These are phyloP conservation scores for Aspergillus quadrilineatus DNA, from an alignment of 2,329 filamentous ascomycete species.

Conservation along the genomic window DNA sequence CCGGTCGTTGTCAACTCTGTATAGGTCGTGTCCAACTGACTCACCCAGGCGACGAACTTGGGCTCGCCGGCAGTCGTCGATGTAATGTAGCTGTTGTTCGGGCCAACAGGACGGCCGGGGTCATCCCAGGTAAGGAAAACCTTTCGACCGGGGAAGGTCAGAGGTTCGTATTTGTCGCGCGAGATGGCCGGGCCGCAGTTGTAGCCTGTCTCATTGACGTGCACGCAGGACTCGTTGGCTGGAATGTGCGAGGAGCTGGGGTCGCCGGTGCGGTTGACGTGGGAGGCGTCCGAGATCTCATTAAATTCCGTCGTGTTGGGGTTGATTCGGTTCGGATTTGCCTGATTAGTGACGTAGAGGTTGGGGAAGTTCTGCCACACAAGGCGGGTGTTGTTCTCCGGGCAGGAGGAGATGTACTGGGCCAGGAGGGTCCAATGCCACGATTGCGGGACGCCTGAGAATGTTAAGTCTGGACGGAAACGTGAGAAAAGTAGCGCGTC, in stretches of 20 bases:
- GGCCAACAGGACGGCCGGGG: slow-evolving; percentile 67
- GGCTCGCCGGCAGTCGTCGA: slow-evolving; percentile 57
- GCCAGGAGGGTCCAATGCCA: slow-evolving; percentile 82
- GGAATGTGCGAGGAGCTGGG: slow-evolving; percentile 40
- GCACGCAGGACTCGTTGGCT: slow-evolving; percentile 55
- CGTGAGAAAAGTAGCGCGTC: no score
- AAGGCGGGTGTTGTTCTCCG: slow-evolving; percentile 68
- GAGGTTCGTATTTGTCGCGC: slow-evolving; percentile 67
- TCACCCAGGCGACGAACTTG: slow-evolving; percentile 71
- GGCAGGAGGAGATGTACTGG: slow-evolving; percentile 77
- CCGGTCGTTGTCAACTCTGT: slow-evolving; percentile 48
- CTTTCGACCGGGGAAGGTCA: slow-evolving; percentile 71
- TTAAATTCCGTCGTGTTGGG: slow-evolving; percentile 59
- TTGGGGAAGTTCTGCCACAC: slow-evolving; percentile 83
- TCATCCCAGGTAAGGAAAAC: slow-evolving; percentile 72
- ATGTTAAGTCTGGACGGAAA: background rate
- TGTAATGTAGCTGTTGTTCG: slow-evolving; percentile 81
- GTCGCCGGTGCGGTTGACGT: slow-evolving; percentile 30
- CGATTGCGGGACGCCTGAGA: slow-evolving; percentile 64
- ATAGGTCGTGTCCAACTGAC: slow-evolving; percentile 74
- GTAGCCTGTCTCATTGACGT: slow-evolving; percentile 48
- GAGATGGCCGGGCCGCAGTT: slow-evolving; percentile 65
- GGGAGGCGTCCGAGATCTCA: slow-evolving; percentile 53
- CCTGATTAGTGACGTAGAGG: slow-evolving; percentile 70
- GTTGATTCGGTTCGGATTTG: slow-evolving; percentile 68